These are phyloP conservation scores for Dalbergia oliveri DNA, from an alignment of 306 rosid genomes.

Conservation along the genomic window DNA sequence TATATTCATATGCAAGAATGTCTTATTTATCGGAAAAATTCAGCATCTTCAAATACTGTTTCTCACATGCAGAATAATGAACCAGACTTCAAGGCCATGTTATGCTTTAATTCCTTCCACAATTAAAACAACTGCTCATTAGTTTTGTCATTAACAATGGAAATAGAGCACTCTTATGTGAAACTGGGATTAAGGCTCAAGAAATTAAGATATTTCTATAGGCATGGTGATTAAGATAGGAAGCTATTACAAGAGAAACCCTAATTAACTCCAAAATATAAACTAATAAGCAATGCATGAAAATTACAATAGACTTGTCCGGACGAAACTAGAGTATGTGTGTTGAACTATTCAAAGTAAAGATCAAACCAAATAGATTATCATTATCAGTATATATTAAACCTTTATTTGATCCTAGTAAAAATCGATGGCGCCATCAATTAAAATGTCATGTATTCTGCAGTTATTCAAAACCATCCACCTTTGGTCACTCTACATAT, in stretches of 20 bases:
- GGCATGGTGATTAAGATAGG: background rate
- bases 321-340: slow-evolving; percentile 20
- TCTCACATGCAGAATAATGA: slow-evolving; percentile 53
- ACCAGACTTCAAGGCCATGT: slow-evolving; percentile 27
- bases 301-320: slow-evolving; percentile 2
- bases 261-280: slow-evolving; percentile 21
- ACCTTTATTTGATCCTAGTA: slow-evolving; percentile 34
- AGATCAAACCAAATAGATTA: slow-evolving; percentile 7
- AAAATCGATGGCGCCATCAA: slow-evolving; percentile 41
- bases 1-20: too few relatives aligned
- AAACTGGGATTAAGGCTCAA: background rate
- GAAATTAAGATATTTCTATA: too few relatives aligned
- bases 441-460: slow-evolving; percentile 42
- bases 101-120: slow-evolving; percentile 24
- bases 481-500: slow-evolving; percentile 40
- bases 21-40: too few relatives aligned
- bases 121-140: slow-evolving; percentile 21
- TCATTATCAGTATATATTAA: background rate
- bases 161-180: background rate
- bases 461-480: slow-evolving; percentile 40
- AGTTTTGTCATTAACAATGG: slow-evolving; percentile 10
- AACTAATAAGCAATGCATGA: slow-evolving; percentile 12
- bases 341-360: slow-evolving; percentile 5
- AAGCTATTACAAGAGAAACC: slow-evolving; percentile 27
- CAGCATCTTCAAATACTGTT: slow-evolving; percentile 36